Evolutionary conservation across 306 rosid genomes (phyloP), one percentile per base, ranked within the genome.

Genomic region (Quercus variabilis): DNA sequence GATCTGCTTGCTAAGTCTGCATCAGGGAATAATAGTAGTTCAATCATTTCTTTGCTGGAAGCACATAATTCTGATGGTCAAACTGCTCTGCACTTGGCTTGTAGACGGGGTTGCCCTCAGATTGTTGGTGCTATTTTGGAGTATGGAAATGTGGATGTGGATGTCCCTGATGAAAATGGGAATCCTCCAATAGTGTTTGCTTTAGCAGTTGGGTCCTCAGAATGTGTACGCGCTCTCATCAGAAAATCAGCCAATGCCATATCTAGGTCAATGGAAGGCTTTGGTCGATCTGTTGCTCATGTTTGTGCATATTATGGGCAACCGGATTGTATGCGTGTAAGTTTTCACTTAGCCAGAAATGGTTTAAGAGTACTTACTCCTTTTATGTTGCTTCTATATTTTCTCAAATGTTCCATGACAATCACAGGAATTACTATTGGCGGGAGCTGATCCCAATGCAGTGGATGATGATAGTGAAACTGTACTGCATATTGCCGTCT

Each of bases 131-230:
- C 92, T 68, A 93, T 95, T 82, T 87, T 95, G 88, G 94, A 82
- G 84, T 88, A 89, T 71, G 74, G 78, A 75, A 97, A 93, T 68
- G 97, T 97, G 9, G 85, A 91, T 85, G 96, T 95, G 78, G 99
- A 95, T 86, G 91, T 95, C 77, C 84, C 90, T 86, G 99, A 93
- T 83, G 93, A 93, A 81, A 97, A 93, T 82, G 97, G 97, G 80
- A 97, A 95, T 87, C 98, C 99, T 81, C 99, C 99, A 7, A 91
- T 95, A 31, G 93, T 93, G 79, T 91, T 95, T 90, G 99, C 99
- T 33, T 87, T 93, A 67, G 99, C 97, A 67, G 99, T 97, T 81
- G 99, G 99, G 52, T 93, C 99, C 59, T 95, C 92, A 75, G 97
- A 89, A 81, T 95, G 99, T 77, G 97, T 95, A 74, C 81, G 85